Conservation (phyloP, 495 filamentous ascomycete species). For the Daldinia concentrica region DNA sequence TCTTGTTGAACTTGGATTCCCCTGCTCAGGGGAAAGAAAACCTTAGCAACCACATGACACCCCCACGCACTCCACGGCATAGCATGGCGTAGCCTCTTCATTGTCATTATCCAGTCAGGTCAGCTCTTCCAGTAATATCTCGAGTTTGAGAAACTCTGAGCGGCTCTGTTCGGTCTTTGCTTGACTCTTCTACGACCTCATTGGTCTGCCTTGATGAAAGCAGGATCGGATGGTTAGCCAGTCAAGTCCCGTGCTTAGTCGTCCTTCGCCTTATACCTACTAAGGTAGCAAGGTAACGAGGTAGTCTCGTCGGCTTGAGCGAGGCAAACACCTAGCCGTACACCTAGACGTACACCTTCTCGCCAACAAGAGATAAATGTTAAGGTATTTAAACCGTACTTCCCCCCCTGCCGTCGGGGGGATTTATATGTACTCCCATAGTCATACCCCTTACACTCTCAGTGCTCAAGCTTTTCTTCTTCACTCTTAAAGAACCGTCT, state of each 20-base stretch:
- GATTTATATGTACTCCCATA: constrained; percentile 27
- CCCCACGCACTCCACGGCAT: constrained; percentile 25
- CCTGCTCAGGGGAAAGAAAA: constrained; percentile 32
- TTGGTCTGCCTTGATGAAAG: constrained; percentile 27
- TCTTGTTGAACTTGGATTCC: constrained; percentile 11
- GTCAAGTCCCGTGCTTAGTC: constrained; percentile 31
- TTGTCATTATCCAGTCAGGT: constrained; percentile 10
- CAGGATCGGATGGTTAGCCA: constrained; percentile 33
- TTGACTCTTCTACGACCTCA: constrained; percentile 18
- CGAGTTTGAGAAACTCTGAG: constrained; percentile 4
- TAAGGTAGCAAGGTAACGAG: neutral
- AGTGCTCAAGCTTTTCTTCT: constrained; percentile 4
- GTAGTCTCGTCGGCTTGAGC: constrained; percentile 9
- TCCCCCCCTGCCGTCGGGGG: constrained; percentile 13
- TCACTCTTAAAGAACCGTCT: neutral
- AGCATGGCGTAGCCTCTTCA: constrained; percentile 30
- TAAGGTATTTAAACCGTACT: constrained; percentile 31
- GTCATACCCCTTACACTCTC: constrained; percentile 4
- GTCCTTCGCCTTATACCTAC: constrained; percentile 27
- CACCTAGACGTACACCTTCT: neutral
- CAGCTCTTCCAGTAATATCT: constrained; percentile 15
- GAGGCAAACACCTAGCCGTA: constrained; percentile 6
- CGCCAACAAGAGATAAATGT: neutral
- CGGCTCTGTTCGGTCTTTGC: constrained; percentile 33
- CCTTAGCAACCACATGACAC: constrained; percentile 29